These are phyloP conservation scores for Didymella sp. DNA, from an alignment of 2,329 filamentous ascomycete species.

Conservation along the genomic window DNA sequence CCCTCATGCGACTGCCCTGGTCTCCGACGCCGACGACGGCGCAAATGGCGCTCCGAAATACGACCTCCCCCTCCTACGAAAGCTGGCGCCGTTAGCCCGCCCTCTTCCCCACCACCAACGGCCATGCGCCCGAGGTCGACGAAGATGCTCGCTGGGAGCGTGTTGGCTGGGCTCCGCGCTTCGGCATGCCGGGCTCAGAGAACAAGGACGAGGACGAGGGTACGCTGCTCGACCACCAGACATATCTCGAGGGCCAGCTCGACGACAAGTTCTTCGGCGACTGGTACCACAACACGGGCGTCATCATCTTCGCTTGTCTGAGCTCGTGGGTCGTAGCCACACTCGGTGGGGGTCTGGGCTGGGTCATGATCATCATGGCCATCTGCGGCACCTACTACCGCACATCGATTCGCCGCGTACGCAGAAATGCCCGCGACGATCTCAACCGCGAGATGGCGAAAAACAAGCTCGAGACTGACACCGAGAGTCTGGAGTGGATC, in stretches of 20 bases:
- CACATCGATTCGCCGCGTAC: slow-evolving; percentile 89
- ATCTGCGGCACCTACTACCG: slow-evolving; percentile 94
- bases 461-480: slow-evolving; percentile 85
- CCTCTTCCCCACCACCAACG: slow-evolving; percentile 60
- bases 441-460: slow-evolving; percentile 88
- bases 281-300: slow-evolving; percentile 97
- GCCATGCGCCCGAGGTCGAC: slow-evolving; percentile 63
- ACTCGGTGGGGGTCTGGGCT: slow-evolving; percentile 88
- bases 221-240: slow-evolving; percentile 84
- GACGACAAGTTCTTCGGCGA: slow-evolving; percentile 93
- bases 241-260: slow-evolving; percentile 81
- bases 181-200: slow-evolving; percentile 65
- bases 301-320: slow-evolving; percentile 92
- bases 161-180: slow-evolving; percentile 88
- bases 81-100: slow-evolving; percentile 66
- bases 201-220: slow-evolving; percentile 63
- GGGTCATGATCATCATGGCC: slow-evolving; percentile 93
- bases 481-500: slow-evolving; percentile 96
- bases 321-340: slow-evolving; percentile 88
- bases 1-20: slow-evolving; percentile 72
- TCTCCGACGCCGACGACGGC: slow-evolving; percentile 69
- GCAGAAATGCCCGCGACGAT: slow-evolving; percentile 95
- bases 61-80: slow-evolving; percentile 80
- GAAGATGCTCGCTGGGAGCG: slow-evolving; percentile 59
- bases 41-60: slow-evolving; percentile 61